Base-by-base conservation (phyloP, 306 rosid genomes). In the Prunus persica region DNA sequence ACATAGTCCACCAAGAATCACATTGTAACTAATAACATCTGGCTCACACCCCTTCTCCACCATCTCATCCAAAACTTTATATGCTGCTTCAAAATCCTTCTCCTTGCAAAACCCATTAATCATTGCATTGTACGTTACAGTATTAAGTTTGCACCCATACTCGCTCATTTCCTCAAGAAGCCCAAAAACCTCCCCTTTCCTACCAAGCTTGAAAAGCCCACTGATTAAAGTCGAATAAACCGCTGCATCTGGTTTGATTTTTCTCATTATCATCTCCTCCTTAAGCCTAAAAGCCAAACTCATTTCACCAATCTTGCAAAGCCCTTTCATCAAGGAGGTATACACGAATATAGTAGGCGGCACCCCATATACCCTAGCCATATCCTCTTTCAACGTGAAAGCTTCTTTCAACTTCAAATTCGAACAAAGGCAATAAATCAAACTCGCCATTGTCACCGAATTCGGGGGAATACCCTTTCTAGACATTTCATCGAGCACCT, bases 61-160 rank as follows among this genome's bases (percentile, higher is more conserved):
- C 82, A 89, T 84, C 77, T 90, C 88, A 64, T 91, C 92, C 90
- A 93, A 84, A 77, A 87, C 45, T 79, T 77, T 73, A 32, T 14
- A 70, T 0, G 88, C 97, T 65, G 84, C 82, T 79, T 87, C 81
- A 4, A 86, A 82, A 73, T 91, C 84, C 18, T 75, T 86, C 74
- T 88, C 88, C 65, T 84, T 80, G 70, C 98, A 93, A 51, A 74
- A 79, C 72, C 90, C 98, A 50, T 52, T 73, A 70, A 93, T 88
- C 88, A 93, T 65, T 55, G 88, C 87, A 73, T 93, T 93, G 82
- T 84, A 93, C 49, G 98, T 93, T 47, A 85, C 92, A 0, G 83
- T 60, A 75, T 89, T 80, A 2, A 89, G 86, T 82, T 77, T 69
- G 67, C 85, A 87, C 20, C 89, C 90, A 15, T 65, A 56, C 61